These are phyloP conservation scores for Solanum pimpinellifolium DNA, from an alignment of 257 asterid species.

Conservation along the genomic window DNA sequence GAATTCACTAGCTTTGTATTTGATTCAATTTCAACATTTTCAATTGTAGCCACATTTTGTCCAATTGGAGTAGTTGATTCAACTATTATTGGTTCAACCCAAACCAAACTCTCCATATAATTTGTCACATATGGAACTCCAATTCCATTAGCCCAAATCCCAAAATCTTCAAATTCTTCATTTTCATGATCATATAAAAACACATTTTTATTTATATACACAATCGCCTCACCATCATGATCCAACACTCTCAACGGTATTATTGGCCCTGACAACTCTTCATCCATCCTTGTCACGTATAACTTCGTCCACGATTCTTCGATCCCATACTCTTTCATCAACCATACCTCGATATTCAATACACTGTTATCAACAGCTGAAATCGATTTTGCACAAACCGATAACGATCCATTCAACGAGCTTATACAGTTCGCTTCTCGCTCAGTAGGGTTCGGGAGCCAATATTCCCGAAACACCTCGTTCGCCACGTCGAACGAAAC, in stretches of 20 bases:
- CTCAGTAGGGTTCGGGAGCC: not conserved
- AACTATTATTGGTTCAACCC: not conserved
- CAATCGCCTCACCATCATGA: not conserved
- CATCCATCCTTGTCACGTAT: not conserved
- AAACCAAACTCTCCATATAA: not conserved
- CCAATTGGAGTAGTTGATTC: not conserved
- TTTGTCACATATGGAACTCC: not conserved
- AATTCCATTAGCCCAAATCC: not conserved
- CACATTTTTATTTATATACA: not conserved
- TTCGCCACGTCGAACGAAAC: not conserved
- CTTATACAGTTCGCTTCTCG: not conserved
- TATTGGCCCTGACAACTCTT: not conserved
- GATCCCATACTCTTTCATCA: not conserved
- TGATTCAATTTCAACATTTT: not conserved
- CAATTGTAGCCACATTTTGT: not conserved
- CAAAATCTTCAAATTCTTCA: not conserved
- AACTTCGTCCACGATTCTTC: not conserved
- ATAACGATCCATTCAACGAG: not conserved
- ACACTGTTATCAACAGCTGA: not conserved
- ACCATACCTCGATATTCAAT: not conserved
- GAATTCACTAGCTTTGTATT: not conserved
- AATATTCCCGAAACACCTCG: not conserved
- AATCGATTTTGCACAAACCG: not conserved
- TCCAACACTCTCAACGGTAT: not conserved
- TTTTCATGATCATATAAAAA: not conserved